Conservation (phyloP, 1,284 basidiomycete genomes). For the Moesziomyces sp. region DNA sequence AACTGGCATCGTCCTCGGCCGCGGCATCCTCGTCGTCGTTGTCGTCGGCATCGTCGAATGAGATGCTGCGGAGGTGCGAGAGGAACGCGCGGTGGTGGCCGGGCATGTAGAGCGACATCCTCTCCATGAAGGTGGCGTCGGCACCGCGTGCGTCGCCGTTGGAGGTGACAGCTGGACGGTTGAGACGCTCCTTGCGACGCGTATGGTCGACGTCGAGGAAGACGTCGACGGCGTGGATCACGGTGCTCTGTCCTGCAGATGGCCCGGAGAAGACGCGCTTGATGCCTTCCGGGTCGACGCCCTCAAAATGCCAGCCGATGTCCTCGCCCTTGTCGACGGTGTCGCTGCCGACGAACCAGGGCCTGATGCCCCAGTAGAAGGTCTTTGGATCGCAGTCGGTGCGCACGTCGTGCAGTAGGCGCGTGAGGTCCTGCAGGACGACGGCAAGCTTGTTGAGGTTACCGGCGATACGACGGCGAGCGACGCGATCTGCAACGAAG, state of each 20-base stretch:
- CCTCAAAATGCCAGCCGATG: slow-evolving; percentile 83
- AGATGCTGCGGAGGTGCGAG: slow-evolving; percentile 74
- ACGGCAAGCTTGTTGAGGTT: slow-evolving; percentile 77
- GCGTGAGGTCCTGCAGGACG: slow-evolving; percentile 72
- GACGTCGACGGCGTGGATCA: slow-evolving; percentile 88
- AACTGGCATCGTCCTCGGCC: not conserved
- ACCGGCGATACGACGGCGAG: slow-evolving; percentile 69
- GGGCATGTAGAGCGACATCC: slow-evolving; percentile 58
- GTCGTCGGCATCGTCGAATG: slow-evolving; percentile 39
- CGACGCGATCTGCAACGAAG: slow-evolving; percentile 85
- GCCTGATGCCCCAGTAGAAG: slow-evolving; percentile 86
- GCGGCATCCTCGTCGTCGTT: slow-evolving; percentile 2
- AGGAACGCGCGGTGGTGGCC: slow-evolving; percentile 83
- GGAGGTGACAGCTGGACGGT: slow-evolving; percentile 15
- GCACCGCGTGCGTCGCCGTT: slow-evolving; percentile 25
- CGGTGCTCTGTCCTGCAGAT: slow-evolving; percentile 87
- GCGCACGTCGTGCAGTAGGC: slow-evolving; percentile 70
- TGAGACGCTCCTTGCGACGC: slow-evolving; percentile 37
- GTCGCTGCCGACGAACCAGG: slow-evolving; percentile 91
- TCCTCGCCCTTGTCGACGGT: slow-evolving; percentile 67
- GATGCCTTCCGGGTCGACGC: slow-evolving; percentile 72
- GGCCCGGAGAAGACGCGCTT: slow-evolving; percentile 77
- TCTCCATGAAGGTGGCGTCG: slow-evolving; percentile 63
- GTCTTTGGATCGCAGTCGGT: slow-evolving; percentile 80
- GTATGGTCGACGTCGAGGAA: slow-evolving; percentile 85